A percentile compares a stretch with the other conserved stretches of the same genome.
Conservation (phyloP, 768 basidiomycete genomes). For the Tulasnella sp. region DNA sequence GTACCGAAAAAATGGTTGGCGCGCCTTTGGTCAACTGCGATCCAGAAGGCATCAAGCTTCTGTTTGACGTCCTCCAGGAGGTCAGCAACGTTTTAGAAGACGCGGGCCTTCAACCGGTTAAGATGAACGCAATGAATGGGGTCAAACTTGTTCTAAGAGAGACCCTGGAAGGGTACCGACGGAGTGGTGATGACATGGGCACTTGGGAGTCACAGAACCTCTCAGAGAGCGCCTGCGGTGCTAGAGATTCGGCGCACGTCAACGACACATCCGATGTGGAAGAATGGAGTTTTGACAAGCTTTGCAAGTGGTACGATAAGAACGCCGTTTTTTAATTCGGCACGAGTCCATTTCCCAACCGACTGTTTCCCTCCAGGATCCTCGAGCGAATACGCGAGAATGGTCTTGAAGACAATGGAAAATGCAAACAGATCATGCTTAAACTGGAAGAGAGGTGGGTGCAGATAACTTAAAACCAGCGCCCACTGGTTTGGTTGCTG, state of each 20-base stretch:
- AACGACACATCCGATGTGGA: neutral
- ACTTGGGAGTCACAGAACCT: neutral
- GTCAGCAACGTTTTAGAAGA: neutral
- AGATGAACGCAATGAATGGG: neutral
- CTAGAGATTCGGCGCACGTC: neutral
- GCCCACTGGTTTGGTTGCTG: neutral
- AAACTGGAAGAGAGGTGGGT: neutral
- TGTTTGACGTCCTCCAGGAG: neutral
- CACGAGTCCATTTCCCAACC: neutral
- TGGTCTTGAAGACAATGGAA: neutral
- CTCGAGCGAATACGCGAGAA: neutral
- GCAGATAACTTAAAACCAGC: neutral
- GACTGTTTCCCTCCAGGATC: neutral
- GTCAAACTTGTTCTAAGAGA: neutral
- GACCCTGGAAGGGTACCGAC: neutral
- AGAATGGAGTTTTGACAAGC: neutral
- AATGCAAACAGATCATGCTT: neutral
- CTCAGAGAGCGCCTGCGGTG: neutral
- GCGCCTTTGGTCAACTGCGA: neutral
- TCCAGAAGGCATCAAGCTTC: neutral
- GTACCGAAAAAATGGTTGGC: neutral
- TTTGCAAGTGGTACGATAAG: neutral
- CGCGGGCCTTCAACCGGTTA: neutral
- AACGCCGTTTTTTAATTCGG: neutral
- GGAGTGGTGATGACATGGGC: neutral